Percentiles rank a stretch among this genome's conserved stretches.
Evolutionary conservation across 2,329 filamentous ascomycete species (phyloP).

Genomic region (Botryotinia calthae): DNA sequence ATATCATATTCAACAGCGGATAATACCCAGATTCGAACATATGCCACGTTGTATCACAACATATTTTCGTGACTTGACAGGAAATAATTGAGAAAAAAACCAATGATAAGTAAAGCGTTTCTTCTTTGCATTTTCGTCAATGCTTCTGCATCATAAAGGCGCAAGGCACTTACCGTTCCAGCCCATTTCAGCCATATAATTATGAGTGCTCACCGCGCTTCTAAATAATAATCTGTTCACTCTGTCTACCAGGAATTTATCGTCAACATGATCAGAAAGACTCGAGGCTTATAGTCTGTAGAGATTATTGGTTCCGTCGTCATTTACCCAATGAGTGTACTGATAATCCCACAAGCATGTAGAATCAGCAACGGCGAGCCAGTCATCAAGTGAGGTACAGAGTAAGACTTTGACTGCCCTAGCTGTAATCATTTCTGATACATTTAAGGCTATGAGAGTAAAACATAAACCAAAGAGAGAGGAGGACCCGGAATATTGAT

Average conservation of each 20-base stretch:
- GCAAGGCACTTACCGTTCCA: slow-evolving; percentile 14
- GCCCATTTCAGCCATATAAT: background rate
- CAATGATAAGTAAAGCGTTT: background rate
- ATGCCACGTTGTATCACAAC: background rate
- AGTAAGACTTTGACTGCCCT: background rate
- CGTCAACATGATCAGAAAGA: background rate
- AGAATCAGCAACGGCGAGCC: background rate
- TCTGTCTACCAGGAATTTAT: background rate
- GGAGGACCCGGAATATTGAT: background rate
- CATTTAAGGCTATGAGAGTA: background rate
- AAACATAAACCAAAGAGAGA: background rate
- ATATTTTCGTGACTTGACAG: background rate
- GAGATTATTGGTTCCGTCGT: background rate
- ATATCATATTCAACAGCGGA: slow-evolving; percentile 1
- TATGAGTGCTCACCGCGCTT: background rate
- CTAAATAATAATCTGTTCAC: background rate
- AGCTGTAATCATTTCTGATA: background rate
- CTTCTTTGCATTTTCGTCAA: slow-evolving; percentile 6
- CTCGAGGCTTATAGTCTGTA: background rate
- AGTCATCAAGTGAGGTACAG: background rate
- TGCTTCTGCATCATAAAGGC: background rate
- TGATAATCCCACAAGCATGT: background rate
- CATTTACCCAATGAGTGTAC: background rate
- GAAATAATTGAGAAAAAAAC: background rate
- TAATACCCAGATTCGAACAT: background rate